These are phyloP conservation scores for Salmacisia buchloeana DNA, from an alignment of 1,284 basidiomycete genomes.

Conservation along the genomic window DNA sequence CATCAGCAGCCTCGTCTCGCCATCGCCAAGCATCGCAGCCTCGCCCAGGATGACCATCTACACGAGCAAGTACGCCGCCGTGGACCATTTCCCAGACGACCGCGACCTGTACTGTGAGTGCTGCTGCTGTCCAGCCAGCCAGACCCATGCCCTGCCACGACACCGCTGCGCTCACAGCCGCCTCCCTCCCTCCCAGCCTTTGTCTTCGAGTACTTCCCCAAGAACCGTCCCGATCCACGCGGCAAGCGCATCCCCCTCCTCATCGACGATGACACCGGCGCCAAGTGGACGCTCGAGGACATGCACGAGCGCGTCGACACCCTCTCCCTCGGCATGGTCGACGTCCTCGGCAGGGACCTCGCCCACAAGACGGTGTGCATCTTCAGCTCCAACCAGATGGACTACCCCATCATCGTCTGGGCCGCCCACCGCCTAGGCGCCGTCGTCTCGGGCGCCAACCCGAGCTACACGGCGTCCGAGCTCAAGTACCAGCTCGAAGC, in stretches of 20 bases:
- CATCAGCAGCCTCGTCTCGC: no score
- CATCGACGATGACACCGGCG: constrained; percentile 35
- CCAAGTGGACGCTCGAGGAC: constrained; percentile 30
- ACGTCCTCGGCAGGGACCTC: constrained; percentile 19
- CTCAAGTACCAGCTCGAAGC: constrained; percentile 55
- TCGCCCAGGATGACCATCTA: constrained; percentile 24
- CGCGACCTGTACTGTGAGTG: constrained; percentile 27
- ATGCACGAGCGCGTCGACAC: constrained; percentile 25
- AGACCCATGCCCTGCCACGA: background rate
- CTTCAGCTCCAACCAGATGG: constrained; percentile 49
- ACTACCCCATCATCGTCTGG: constrained; percentile 69
- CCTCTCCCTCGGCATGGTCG: constrained; percentile 18
- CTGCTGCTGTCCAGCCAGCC: background rate
- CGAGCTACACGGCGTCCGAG: constrained; percentile 64
- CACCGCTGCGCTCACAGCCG: background rate
- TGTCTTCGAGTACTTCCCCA: constrained; percentile 36
- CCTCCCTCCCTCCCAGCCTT: constrained; percentile 8
- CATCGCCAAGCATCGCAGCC: no score
- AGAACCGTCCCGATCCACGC: constrained; percentile 26
- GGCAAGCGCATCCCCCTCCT: constrained; percentile 28
- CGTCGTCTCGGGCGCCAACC: constrained; percentile 68
- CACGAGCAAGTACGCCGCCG: constrained; percentile 21
- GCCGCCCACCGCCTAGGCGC: constrained; percentile 68
- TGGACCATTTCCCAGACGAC: constrained; percentile 28
- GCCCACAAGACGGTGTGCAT: constrained; percentile 23